Conservation (phyloP, 768 basidiomycete genomes). For the Leccinellum luteum region DNA sequence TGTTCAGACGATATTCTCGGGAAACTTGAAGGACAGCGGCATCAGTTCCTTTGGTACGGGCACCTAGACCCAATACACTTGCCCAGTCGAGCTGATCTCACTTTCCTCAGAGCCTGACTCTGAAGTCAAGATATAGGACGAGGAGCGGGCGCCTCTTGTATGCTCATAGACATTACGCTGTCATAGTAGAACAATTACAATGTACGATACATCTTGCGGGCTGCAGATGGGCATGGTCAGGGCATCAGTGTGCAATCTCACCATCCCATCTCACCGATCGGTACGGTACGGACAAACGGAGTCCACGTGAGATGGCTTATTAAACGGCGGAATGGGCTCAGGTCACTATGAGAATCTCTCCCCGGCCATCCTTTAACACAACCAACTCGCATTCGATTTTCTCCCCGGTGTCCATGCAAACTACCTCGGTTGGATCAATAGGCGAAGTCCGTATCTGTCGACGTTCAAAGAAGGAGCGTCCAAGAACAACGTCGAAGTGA, state of each 20-base stretch:
- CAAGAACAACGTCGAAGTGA: constrained; percentile 94
- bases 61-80: neutral
- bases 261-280: neutral
- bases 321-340: constrained; percentile 4
- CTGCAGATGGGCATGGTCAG: neutral
- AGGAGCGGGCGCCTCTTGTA: too few relatives aligned
- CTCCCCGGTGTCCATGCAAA: constrained; percentile 91
- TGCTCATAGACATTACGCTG: neutral
- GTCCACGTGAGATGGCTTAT: neutral
- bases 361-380: constrained; percentile 86
- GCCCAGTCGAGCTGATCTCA: neutral
- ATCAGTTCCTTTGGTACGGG: constrained; percentile 15
- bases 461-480: constrained; percentile 80
- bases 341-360: constrained; percentile 88
- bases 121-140: neutral
- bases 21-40: neutral
- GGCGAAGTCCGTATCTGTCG: constrained; percentile 79
- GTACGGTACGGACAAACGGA: neutral
- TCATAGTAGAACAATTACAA: neutral
- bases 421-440: constrained; percentile 84
- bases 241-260: neutral
- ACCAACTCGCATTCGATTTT: constrained; percentile 90
- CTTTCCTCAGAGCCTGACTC: constrained; percentile 16
- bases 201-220: neutral
- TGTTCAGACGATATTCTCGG: neutral